Evolutionary conservation across 192 early-diverging fungal genomes (phyloP).

Genomic region (Gigaspora rosea): DNA sequence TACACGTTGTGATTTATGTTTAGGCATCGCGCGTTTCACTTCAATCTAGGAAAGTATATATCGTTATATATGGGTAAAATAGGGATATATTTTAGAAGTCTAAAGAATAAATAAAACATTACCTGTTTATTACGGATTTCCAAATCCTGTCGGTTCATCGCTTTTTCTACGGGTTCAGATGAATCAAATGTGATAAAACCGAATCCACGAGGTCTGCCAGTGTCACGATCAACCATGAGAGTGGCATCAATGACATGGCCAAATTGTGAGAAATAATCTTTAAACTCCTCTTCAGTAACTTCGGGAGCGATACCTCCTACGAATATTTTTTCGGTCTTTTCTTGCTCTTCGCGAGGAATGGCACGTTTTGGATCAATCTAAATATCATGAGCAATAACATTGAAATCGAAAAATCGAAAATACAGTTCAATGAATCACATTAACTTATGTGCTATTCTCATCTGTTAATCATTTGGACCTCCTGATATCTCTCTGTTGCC

Average conservation of each 20-base stretch:
- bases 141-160: constrained; percentile 68
- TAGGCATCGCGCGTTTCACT: constrained; percentile 72
- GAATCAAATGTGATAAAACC: constrained; percentile 93
- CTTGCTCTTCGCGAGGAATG: constrained; percentile 71
- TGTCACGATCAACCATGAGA: constrained; percentile 82
- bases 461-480: too few species aligned
- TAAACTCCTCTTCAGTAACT: constrained; percentile 83
- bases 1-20: constrained; percentile 46
- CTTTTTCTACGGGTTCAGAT: constrained; percentile 73
- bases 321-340: constrained; percentile 88
- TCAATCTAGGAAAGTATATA: constrained; percentile 53
- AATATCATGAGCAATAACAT: not conserved
- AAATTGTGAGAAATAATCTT: constrained; percentile 83
- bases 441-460: too few species aligned
- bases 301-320: constrained; percentile 88
- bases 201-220: constrained; percentile 89
- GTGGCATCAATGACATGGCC: constrained; percentile 83
- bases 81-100: constrained; percentile 7
- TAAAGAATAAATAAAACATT: constrained; percentile 7
- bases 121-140: constrained; percentile 72
- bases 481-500: too few species aligned
- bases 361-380: constrained; percentile 79
- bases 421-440: too few species aligned
- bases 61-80: not conserved
- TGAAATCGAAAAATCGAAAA: too few species aligned